A percentile compares a stretch with the other conserved stretches of the same genome.
These are phyloP conservation scores for Taiozyma sp. DNA, from an alignment of 1,139 yeast genomes.

Conservation along the genomic window DNA sequence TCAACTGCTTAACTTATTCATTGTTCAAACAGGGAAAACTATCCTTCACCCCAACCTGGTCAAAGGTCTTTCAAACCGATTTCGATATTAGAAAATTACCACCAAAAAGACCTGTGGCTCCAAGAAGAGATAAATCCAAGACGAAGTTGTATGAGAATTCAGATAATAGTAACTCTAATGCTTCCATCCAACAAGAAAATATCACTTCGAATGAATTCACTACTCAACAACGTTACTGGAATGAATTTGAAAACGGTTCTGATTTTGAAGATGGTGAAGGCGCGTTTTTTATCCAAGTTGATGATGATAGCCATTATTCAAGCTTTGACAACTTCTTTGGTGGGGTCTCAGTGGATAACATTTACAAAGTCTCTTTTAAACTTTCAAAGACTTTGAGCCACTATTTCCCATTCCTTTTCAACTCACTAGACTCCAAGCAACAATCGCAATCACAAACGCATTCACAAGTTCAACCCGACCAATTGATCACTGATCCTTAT, in stretches of 20 bases:
- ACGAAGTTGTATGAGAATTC: neutral
- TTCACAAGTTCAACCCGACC: neutral
- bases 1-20: constrained; percentile 30
- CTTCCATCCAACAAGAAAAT: constrained; percentile 10
- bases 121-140: neutral
- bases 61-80: constrained; percentile 21
- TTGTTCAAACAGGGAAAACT: constrained; percentile 19
- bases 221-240: constrained; percentile 54
- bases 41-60: constrained; percentile 28
- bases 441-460: neutral
- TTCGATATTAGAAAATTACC: constrained; percentile 34
- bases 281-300: constrained; percentile 29
- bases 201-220: constrained; percentile 27
- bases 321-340: constrained; percentile 27
- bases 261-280: constrained; percentile 35
- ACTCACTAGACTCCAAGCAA: constrained; percentile 1
- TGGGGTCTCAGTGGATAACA: constrained; percentile 31
- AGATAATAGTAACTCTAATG: constrained; percentile 12
- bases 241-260: constrained; percentile 66
- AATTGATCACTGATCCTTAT: neutral
- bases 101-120: constrained; percentile 12
- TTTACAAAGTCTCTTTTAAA: constrained; percentile 20
- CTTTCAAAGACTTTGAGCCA: constrained; percentile 10
- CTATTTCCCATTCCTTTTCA: constrained; percentile 15
- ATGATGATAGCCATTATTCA: constrained; percentile 24